phyloP scores from a whole-genome alignment of 2,329 filamentous ascomycete genomes.

The Chrysoporthe cubensis region DNA sequence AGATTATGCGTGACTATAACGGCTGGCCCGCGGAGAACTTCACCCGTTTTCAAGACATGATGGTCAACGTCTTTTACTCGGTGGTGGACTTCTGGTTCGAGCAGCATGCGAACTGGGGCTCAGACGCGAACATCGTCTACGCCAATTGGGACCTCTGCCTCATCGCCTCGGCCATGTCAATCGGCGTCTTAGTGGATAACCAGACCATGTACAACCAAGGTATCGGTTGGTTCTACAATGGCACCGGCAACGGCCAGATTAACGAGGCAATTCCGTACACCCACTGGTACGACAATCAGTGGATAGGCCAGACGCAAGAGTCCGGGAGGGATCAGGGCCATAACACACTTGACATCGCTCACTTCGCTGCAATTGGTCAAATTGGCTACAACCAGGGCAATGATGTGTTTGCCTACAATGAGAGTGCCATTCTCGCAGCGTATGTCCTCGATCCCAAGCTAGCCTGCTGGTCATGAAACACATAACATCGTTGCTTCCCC shows the following conservation, averaged over 20 bases:
- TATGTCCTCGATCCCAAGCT: no score
- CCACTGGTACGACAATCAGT: slow-evolving; percentile 6
- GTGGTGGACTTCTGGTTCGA: slow-evolving; percentile 40
- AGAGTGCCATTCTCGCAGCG: no score
- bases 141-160: slow-evolving; percentile 42
- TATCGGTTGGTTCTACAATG: slow-evolving; percentile 41
- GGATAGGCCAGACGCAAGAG: slow-evolving; percentile 11
- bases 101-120: slow-evolving; percentile 34
- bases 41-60: slow-evolving; percentile 36
- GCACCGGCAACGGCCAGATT: slow-evolving; percentile 23
- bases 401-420: no score
- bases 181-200: slow-evolving; percentile 44
- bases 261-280: neutral
- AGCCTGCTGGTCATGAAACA: no score
- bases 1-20: no score
- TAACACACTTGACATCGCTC: slow-evolving; percentile 39
- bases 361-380: slow-evolving; percentile 32
- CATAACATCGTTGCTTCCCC: no score
- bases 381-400: no score
- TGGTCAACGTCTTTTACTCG: slow-evolving; percentile 39
- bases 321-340: slow-evolving; percentile 43
- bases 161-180: slow-evolving; percentile 41
- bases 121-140: slow-evolving; percentile 29
- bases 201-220: slow-evolving; percentile 42
- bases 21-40: slow-evolving; percentile 37